Base-by-base conservation (phyloP, 2,329 filamentous ascomycete species). In the Aspergillus neotritici region DNA sequence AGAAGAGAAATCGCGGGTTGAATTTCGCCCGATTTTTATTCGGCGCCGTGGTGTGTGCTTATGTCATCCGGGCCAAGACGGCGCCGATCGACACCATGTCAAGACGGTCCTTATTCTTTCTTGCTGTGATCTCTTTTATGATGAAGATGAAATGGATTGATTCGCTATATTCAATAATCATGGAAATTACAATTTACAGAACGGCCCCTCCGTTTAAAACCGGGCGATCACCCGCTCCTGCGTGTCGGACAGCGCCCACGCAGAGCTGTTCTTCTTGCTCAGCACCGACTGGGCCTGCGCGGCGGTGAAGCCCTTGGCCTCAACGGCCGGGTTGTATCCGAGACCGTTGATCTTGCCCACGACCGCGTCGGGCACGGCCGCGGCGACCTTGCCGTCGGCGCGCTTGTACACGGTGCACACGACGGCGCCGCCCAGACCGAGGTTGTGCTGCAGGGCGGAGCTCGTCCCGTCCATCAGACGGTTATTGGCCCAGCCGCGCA, bases 401-500 rank as follows among this genome's bases (percentile, higher is more conserved):
- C 90, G 79, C 69, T 82, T 82, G 67, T 96, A 96, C 3, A 97
- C 86, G 0, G 87, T 91, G 15, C 93, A 86, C 1, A 97, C 90
- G 2, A 83, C 89, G 3, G 90, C 91, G 42, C 93, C 93, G 11
- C 91, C 91, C 4, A 97, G 75, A 0, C 91, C 93, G 1, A 97
- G 76, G 62, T 97, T 97, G 64, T 97, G 93, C 73, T 96, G 90
- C 52, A 97, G 72, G 44, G 85, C 86, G 46, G 80, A 81, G 49
- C 71, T 79, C 0, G 89, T 93, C 45, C 76, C 75, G 14, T 79
- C 71, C 1, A 86, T 77, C 12, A 81, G 71, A 32, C 91, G 78
- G 73, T 96, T 96, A 69, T 93, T 95, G 14, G 91, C 91, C 91
- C 91, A 96, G 10, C 91, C 91, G 52, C 91, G 80, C 56, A 97